These are phyloP conservation scores for Trametes meyenii DNA, from an alignment of 768 basidiomycete species.

Conservation along the genomic window DNA sequence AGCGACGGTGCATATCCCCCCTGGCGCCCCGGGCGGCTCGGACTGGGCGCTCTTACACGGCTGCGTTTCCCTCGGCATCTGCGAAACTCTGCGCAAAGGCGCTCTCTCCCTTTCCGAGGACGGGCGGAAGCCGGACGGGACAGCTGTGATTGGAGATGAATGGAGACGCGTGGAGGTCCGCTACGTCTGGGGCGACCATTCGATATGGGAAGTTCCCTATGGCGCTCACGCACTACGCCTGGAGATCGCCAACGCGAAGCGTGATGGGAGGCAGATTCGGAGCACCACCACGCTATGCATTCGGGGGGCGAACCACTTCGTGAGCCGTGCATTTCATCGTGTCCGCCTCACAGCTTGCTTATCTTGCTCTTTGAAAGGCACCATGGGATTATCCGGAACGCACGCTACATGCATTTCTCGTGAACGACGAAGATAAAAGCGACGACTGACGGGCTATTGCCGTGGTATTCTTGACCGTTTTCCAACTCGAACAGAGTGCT, in stretches of 20 bases:
- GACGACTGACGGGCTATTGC: no score
- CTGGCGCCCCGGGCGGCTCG: conserved; percentile 3
- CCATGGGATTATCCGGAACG: conserved; percentile 8
- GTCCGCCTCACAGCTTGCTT: neutral
- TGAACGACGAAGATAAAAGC: neutral
- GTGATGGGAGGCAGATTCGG: neutral
- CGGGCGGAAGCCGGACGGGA: neutral
- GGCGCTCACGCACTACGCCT: neutral
- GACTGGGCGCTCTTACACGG: conserved; percentile 6
- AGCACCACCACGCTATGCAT: neutral
- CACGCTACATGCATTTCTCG: neutral
- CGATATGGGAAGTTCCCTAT: conserved; percentile 11
- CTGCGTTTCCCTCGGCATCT: neutral
- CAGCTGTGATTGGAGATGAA: neutral
- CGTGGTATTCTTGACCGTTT: no score
- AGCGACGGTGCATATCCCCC: neutral
- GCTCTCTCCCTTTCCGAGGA: neutral
- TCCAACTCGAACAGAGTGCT: no score
- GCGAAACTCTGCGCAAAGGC: neutral
- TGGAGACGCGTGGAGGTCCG: conserved; percentile 11
- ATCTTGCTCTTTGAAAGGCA: neutral
- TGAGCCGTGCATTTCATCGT: neutral
- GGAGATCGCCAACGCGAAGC: neutral
- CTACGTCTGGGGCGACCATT: conserved; percentile 10
- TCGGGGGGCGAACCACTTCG: conserved; percentile 12